phyloP scores from a whole-genome alignment of 176 grass and related monocot genomes.

The Pontederia crassipes region DNA sequence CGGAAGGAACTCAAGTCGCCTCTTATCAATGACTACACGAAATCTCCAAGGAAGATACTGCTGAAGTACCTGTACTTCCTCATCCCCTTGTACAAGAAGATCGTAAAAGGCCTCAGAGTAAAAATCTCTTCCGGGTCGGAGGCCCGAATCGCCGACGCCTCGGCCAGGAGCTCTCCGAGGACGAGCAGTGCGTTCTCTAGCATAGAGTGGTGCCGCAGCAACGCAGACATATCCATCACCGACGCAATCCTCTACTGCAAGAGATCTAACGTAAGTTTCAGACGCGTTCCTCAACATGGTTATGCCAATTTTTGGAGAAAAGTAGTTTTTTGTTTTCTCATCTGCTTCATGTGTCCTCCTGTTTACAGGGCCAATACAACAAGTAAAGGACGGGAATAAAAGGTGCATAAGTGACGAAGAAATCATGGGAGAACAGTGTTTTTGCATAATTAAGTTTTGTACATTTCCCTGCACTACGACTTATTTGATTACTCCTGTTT shows the following conservation, averaged over 20 bases:
- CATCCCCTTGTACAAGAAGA: conserved; percentile 65
- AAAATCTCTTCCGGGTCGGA: conserved; percentile 9
- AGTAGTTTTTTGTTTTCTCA: no score
- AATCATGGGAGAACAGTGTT: no score
- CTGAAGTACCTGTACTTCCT: conserved; percentile 68
- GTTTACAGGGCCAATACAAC: no score
- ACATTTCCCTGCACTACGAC: no score
- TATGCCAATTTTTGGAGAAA: no score
- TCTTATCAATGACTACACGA: conserved; percentile 5
- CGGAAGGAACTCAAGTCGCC: not conserved
- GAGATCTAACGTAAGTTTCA: conserved; percentile 47
- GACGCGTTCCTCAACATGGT: no score
- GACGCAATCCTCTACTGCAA: conserved; percentile 98
- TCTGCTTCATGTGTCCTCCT: no score
- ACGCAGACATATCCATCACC: conserved; percentile 65
- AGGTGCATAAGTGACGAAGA: no score
- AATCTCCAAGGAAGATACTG: conserved; percentile 55
- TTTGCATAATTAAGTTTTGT: no score
- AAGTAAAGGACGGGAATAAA: no score
- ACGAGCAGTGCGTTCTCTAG: conserved; percentile 7
- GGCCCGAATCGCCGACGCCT: not conserved
- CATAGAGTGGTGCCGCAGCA: conserved; percentile 60
- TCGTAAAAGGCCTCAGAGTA: conserved; percentile 25
- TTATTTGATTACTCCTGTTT: no score
- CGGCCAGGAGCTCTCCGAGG: not conserved